Percentiles rank a stretch among this genome's conserved stretches.
Conservation (phyloP, 495 filamentous ascomycete genomes). For the Penicillium subrubescens region DNA sequence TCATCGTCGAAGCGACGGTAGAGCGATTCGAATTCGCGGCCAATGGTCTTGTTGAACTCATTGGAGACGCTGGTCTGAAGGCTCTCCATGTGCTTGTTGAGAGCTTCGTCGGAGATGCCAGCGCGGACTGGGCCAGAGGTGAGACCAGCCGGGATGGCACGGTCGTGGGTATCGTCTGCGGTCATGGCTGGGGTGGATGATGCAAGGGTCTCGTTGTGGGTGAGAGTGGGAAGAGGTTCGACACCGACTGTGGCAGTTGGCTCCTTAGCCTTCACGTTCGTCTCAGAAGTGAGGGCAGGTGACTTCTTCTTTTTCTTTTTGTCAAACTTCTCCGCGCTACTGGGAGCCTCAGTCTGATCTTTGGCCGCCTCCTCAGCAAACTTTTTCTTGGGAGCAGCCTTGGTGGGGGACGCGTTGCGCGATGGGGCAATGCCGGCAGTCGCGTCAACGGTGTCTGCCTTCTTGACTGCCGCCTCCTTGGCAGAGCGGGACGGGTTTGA, state of each 20-base stretch:
- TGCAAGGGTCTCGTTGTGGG: constrained; percentile 24
- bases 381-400: constrained; percentile 45
- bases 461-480: constrained; percentile 44
- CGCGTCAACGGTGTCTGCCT: constrained; percentile 31
- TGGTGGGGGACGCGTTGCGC: constrained; percentile 45
- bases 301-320: constrained; percentile 65
- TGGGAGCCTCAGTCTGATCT: constrained; percentile 42
- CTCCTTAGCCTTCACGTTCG: constrained; percentile 37
- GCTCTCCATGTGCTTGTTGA: constrained; percentile 56
- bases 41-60: constrained; percentile 58
- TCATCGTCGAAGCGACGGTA: constrained; percentile 67
- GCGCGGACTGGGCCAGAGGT: constrained; percentile 1
- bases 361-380: constrained; percentile 39
- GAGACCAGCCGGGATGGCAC: constrained; percentile 6
- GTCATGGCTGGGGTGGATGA: constrained; percentile 16
- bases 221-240: constrained; percentile 22
- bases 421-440: constrained; percentile 35
- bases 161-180: constrained; percentile 10
- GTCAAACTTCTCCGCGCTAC: constrained; percentile 49
- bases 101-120: constrained; percentile 39
- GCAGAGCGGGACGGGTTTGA: constrained; percentile 38
- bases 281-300: constrained; percentile 39
- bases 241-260: constrained; percentile 20
- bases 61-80: constrained; percentile 56
- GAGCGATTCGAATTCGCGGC: constrained; percentile 58